Conservation (phyloP, 2,329 filamentous ascomycete genomes). For the Tolypocladium nubicola region DNA sequence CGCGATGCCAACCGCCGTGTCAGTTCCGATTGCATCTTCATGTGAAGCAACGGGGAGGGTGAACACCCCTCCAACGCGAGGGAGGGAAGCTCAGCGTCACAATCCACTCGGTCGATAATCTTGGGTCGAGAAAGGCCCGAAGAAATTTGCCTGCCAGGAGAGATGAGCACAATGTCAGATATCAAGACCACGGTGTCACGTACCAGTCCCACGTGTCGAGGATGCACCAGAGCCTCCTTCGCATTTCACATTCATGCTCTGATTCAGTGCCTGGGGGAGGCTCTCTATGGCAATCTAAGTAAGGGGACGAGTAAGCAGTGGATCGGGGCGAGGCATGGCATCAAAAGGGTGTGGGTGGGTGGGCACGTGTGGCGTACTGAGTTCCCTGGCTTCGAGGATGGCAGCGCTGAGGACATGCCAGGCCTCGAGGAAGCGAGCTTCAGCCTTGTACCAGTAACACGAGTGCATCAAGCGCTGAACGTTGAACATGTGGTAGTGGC, state of each 20-base stretch:
- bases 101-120: slow-evolving; percentile 18
- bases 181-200: background rate
- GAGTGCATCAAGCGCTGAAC: slow-evolving; percentile 19
- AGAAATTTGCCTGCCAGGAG: slow-evolving; percentile 18
- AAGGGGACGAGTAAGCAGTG: background rate
- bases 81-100: slow-evolving; percentile 14
- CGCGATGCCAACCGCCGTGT: slow-evolving; percentile 11
- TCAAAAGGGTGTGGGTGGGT: background rate
- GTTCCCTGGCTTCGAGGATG: slow-evolving; percentile 17
- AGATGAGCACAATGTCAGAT: background rate
- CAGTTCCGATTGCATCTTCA: slow-evolving; percentile 18
- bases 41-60: slow-evolving; percentile 17
- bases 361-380: slow-evolving; percentile 8
- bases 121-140: slow-evolving; percentile 19
- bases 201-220: slow-evolving; percentile 23
- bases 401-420: slow-evolving; percentile 21
- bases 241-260: slow-evolving; percentile 20
- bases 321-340: background rate
- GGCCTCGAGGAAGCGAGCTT: slow-evolving; percentile 18
- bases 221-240: slow-evolving; percentile 20
- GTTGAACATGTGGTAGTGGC: slow-evolving; percentile 16
- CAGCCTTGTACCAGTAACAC: slow-evolving; percentile 22
- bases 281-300: slow-evolving; percentile 13
- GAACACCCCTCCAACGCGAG: slow-evolving; percentile 13
- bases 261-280: slow-evolving; percentile 8